Evolutionary conservation across 148 eudicot genomes (phyloP).

Genomic region (Rhododendron simsii): DNA sequence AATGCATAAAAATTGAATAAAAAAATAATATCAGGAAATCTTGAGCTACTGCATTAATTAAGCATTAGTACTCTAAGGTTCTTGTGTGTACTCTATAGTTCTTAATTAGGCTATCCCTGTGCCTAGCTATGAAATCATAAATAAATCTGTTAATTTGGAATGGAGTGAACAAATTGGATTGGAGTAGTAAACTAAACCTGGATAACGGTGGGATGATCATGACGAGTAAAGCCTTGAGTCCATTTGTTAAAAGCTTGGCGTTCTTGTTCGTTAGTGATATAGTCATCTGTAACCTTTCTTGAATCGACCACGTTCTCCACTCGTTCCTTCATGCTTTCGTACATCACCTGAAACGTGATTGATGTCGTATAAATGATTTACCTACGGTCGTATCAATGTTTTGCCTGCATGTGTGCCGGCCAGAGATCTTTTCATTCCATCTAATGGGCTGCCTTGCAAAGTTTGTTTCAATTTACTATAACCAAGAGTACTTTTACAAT

Average conservation of each 20-base stretch:
- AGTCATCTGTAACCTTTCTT: slow-evolving; percentile 39
- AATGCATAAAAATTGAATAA: no score
- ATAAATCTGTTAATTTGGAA: background rate
- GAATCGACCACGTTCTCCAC: slow-evolving; percentile 46
- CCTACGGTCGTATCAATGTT: no score
- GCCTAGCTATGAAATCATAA: background rate
- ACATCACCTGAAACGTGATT: slow-evolving; percentile 36
- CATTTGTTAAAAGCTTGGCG: slow-evolving; percentile 42
- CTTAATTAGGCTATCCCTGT: background rate
- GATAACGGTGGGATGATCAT: slow-evolving; percentile 61
- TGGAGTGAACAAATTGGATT: background rate
- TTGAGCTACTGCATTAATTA: no score
- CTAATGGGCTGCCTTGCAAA: no score
- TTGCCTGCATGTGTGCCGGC: no score
- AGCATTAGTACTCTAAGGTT: no score
- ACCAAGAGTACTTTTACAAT: no score
- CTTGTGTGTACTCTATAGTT: no score
- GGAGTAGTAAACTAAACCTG: slow-evolving; percentile 30
- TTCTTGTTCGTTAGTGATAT: slow-evolving; percentile 31
- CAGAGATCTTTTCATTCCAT: no score
- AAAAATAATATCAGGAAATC: no score
- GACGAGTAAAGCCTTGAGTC: slow-evolving; percentile 46
- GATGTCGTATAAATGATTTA: no score
- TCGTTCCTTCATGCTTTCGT: slow-evolving; percentile 54
- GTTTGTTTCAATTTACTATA: no score